Evolutionary conservation across 768 basidiomycete species (phyloP), one percentile per base, ranked within the genome.

Genomic region (Termitomyces sp.): DNA sequence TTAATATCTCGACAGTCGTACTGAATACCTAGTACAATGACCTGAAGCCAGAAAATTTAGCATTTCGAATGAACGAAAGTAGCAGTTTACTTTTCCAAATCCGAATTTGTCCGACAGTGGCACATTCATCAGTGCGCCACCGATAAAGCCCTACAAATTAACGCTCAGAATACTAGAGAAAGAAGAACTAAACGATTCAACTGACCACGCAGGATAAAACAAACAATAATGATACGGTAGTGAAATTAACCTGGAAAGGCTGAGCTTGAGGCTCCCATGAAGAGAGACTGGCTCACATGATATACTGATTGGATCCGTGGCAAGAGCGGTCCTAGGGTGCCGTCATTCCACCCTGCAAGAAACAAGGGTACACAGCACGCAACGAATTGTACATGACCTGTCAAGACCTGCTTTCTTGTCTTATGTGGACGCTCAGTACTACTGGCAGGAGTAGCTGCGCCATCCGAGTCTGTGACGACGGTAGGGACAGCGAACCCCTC

Each of bases 361-460:
- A 88, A 86, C 53, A 88, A 54, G 13, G 77, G 74, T 75, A 77
- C 84, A 63, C 86, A 89, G 38, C 87, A 73, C 0, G 85, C 70
- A 16, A 73, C 64, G 60, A 87, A 84, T 62, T 90, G 87, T 32
- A 87, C 67, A 22, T 67, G 68, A 35, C 66, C 70, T 13, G 58
- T 60, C 16, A 48, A 44, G 7, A 65, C 69, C 50, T 76, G 71
- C 33, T 69, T 65, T 22, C 61, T 64, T 2, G 66, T 71, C 50
- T 59, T 61, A 40, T 59, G 45, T 44, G 49, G 55, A 5, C 24
- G 45, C 24, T 66, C 56, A 24, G 22, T 20, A 20, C 11, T 35
- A 32, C 28, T 12, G 2, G 52, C 32, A 59, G 38, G 16, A 38
- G 52, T 45, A 20, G 35, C 16, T 28, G 22, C 45, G 5, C n/a